These are phyloP conservation scores for Cercophora scortea DNA, from an alignment of 495 filamentous ascomycete genomes.

Conservation along the genomic window DNA sequence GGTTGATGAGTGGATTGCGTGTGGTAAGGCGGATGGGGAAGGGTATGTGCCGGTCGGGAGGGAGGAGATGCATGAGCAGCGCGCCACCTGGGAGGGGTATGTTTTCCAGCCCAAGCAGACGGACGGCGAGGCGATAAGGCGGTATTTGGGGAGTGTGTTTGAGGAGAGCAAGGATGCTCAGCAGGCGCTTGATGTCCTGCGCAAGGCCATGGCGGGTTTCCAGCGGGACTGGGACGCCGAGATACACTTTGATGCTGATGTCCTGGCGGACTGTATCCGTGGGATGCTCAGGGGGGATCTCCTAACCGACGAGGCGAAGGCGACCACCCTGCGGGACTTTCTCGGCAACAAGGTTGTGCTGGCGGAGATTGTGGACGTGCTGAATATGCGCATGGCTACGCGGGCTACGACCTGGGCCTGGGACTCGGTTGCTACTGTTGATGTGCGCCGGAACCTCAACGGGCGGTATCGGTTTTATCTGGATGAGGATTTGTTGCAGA, in stretches of 20 bases:
- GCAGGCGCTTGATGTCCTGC: background rate
- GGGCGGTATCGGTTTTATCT: conserved; percentile 60
- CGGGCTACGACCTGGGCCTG: conserved; percentile 52
- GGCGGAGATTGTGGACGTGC: conserved; percentile 56
- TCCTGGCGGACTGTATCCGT: conserved; percentile 28
- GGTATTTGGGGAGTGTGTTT: conserved; percentile 51
- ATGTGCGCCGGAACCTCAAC: conserved; percentile 52
- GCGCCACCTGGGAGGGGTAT: conserved; percentile 48
- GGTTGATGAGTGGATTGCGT: conserved; percentile 53
- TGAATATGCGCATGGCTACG: conserved; percentile 58
- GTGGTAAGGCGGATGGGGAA: conserved; percentile 9
- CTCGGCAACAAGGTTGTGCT: conserved; percentile 47
- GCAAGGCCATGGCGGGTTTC: background rate
- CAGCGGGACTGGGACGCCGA: conserved; percentile 9
- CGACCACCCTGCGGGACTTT: conserved; percentile 48
- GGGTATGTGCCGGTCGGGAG: conserved; percentile 14
- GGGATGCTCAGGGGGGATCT: conserved; percentile 50
- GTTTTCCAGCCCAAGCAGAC: conserved; percentile 30
- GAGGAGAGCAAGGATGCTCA: conserved; percentile 12
- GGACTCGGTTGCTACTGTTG: conserved; percentile 26
- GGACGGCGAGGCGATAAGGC: conserved; percentile 25
- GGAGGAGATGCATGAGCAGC: conserved; percentile 33
- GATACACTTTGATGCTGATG: conserved; percentile 16
- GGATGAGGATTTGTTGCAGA: conserved; percentile 61
- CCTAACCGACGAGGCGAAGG: conserved; percentile 52